Evolutionary conservation across 2,329 filamentous ascomycete species (phyloP).

Genomic region (Fusarium floridanum): DNA sequence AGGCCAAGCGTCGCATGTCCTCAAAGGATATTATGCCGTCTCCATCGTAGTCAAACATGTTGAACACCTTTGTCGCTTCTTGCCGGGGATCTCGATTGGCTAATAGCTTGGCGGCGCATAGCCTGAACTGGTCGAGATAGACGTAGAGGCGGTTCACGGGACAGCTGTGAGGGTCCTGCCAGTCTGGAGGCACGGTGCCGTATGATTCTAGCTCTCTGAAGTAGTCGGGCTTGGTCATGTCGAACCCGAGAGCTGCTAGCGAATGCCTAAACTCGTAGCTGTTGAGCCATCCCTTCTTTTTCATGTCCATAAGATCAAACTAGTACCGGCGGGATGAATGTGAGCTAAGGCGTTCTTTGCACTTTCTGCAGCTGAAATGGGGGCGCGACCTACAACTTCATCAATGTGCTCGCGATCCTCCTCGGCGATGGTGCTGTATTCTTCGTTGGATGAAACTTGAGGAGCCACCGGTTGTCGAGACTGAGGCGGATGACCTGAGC

Average conservation of each 20-base stretch:
- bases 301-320: conserved; percentile 96
- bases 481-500: conserved; percentile 50
- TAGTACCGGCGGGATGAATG: conserved; percentile 51
- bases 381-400: conserved; percentile 78
- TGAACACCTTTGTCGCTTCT: conserved; percentile 91
- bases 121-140: conserved; percentile 68
- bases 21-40: conserved; percentile 92
- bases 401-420: conserved; percentile 94
- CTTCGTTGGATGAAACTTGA: conserved; percentile 54
- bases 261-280: conserved; percentile 99
- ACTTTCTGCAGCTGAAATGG: neutral
- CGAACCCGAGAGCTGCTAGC: conserved; percentile 94
- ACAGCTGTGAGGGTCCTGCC: conserved; percentile 59
- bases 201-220: conserved; percentile 84
- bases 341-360: conserved; percentile 31
- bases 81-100: conserved; percentile 86
- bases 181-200: conserved; percentile 77
- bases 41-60: conserved; percentile 91
- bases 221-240: conserved; percentile 87
- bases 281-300: conserved; percentile 93
- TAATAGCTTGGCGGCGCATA: conserved; percentile 85
- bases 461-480: conserved; percentile 50
- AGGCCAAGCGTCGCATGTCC: conserved; percentile 87
- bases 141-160: conserved; percentile 61
- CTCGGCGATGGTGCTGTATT: conserved; percentile 72